Evolutionary conservation across 2,329 filamentous ascomycete species (phyloP).

Genomic region (Blumeria graminis): DNA sequence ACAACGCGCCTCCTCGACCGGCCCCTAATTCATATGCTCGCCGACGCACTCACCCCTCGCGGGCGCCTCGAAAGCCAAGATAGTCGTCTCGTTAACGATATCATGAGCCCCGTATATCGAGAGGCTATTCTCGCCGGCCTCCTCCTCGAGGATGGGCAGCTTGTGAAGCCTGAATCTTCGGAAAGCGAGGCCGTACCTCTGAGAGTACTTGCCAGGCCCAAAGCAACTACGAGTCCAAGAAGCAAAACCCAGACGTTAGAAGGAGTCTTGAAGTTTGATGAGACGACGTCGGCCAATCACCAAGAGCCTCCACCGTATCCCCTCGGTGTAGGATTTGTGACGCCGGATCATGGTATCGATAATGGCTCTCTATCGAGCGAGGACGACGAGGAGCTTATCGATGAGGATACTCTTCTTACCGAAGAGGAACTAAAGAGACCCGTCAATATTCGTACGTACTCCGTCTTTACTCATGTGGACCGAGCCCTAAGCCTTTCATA

Average conservation of each 20-base stretch:
- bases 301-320: constrained; percentile 21
- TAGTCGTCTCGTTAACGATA: constrained; percentile 26
- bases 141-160: constrained; percentile 34
- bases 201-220: constrained; percentile 21
- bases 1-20: constrained; percentile 39
- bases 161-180: constrained; percentile 43
- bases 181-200: constrained; percentile 20
- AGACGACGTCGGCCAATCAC: constrained; percentile 11
- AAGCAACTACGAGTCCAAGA: background rate
- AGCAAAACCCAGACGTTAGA: constrained; percentile 17
- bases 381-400: constrained; percentile 64
- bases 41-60: constrained; percentile 44
- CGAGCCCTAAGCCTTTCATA: constrained; percentile 14
- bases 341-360: constrained; percentile 29
- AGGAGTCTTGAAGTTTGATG: constrained; percentile 13
- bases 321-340: constrained; percentile 38
- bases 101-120: constrained; percentile 27
- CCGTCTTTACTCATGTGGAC: constrained; percentile 1
- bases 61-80: constrained; percentile 47
- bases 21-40: constrained; percentile 42
- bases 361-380: constrained; percentile 18
- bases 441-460: constrained; percentile 51
- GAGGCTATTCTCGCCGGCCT: constrained; percentile 72
- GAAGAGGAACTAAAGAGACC: constrained; percentile 63
- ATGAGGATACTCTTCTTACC: constrained; percentile 68